Percentiles rank a stretch among this genome's conserved stretches.
These are phyloP conservation scores for Trichophyton simii DNA, from an alignment of 2,329 filamentous ascomycete species.

Conservation along the genomic window DNA sequence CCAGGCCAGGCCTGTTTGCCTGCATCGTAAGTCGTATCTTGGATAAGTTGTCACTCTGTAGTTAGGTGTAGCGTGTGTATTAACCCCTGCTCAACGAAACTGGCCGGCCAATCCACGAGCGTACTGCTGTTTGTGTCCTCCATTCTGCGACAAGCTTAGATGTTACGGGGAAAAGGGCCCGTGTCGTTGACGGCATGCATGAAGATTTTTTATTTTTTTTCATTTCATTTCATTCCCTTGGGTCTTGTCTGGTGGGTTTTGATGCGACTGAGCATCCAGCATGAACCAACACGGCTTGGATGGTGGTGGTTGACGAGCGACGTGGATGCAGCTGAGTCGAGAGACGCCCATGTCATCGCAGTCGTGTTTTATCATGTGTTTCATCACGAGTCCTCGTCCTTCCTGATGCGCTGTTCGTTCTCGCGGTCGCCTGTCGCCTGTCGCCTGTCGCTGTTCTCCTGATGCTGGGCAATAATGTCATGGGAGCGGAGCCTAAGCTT, in stretches of 20 bases:
- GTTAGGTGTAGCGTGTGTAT: neutral
- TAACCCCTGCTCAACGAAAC: neutral
- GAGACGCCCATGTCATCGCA: neutral
- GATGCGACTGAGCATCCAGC: neutral
- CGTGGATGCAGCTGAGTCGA: neutral
- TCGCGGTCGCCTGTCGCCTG: no score
- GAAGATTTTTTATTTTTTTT: neutral
- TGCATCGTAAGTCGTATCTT: neutral
- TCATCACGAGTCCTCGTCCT: neutral
- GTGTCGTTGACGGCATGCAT: neutral
- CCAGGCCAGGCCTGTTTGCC: neutral
- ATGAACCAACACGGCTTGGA: neutral
- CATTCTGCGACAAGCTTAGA: neutral
- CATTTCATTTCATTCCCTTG: neutral
- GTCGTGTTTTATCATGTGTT: constrained; percentile 2
- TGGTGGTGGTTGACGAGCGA: neutral
- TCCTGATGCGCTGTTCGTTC: neutral
- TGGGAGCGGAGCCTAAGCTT: neutral
- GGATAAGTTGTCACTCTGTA: neutral
- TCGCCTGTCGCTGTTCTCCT: neutral
- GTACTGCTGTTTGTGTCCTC: neutral
- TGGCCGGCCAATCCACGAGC: neutral
- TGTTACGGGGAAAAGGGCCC: neutral
- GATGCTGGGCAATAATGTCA: neutral
- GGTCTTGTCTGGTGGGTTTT: no score